Evolutionary conservation across 345 rosid genomes (phyloP).

Genomic region (Citrus glauca): DNA sequence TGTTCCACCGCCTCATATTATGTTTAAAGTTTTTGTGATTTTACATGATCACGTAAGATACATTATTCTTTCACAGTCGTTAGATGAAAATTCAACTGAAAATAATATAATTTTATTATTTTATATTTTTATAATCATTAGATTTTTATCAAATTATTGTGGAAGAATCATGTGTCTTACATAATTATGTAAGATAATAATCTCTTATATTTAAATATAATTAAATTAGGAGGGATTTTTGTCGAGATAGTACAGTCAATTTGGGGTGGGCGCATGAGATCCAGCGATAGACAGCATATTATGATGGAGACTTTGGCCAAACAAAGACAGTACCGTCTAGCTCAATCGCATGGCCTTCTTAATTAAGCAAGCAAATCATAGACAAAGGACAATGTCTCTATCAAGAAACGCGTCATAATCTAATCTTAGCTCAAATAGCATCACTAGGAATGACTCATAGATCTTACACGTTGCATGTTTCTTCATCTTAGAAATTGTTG

Average conservation of each 20-base stretch:
- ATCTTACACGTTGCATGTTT: constrained; percentile 38
- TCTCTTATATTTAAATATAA: no score
- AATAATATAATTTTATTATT: no score
- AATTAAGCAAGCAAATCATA: constrained; percentile 2
- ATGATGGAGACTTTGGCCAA: background rate
- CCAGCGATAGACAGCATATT: background rate
- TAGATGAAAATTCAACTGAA: no score
- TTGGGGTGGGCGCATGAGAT: background rate
- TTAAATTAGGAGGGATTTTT: no score
- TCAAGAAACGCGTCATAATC: constrained; percentile 1
- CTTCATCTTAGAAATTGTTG: constrained; percentile 25
- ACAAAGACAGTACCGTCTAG: background rate
- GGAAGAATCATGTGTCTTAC: no score
- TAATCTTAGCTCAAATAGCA: background rate
- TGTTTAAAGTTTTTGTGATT: no score
- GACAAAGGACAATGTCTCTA: constrained; percentile 3
- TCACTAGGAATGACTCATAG: constrained; percentile 20
- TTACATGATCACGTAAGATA: no score
- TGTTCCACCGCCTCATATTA: fast-evolving
- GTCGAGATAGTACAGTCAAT: background rate
- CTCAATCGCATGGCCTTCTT: background rate
- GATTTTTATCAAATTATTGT: no score
- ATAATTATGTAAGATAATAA: no score
- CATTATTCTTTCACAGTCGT: fast-evolving
- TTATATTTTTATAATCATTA: no score